phyloP scores from a whole-genome alignment of 108 stramenopile genomes.

The Pseudonitzschia delicatissima region DNA sequence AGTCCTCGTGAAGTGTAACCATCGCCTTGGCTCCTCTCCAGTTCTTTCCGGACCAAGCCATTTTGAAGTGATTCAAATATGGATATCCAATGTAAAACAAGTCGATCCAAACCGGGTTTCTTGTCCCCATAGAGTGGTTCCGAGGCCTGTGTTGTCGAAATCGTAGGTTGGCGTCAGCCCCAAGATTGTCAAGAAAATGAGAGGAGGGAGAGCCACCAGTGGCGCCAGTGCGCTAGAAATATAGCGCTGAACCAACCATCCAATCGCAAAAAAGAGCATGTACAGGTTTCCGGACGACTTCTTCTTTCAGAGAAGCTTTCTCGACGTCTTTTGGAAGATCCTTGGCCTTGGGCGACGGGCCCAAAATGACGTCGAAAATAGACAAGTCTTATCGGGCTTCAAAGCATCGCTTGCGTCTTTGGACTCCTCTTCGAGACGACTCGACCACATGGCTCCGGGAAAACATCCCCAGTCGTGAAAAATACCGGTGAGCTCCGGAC shows the following conservation, averaged over 20 bases:
- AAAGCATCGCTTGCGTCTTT: not conserved
- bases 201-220: not conserved
- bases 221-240: not conserved
- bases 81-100: not conserved
- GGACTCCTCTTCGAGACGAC: not conserved
- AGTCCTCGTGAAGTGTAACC: not conserved
- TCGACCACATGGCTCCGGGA: not conserved
- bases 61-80: not conserved
- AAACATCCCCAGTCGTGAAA: slow-evolving; percentile 3
- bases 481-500: not conserved
- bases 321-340: no score
- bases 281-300: no score
- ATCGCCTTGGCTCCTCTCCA: not conserved
- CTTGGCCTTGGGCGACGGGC: not conserved
- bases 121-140: not conserved
- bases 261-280: not conserved
- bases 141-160: not conserved
- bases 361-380: not conserved
- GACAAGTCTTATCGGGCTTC: not conserved
- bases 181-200: not conserved
- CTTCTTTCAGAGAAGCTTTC: no score
- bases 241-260: not conserved
- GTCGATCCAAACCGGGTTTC: no score
- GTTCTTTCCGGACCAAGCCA: not conserved
- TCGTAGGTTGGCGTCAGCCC: not conserved